Conservation (phyloP, 257 asterid species). For the Cruciata laevipes region DNA sequence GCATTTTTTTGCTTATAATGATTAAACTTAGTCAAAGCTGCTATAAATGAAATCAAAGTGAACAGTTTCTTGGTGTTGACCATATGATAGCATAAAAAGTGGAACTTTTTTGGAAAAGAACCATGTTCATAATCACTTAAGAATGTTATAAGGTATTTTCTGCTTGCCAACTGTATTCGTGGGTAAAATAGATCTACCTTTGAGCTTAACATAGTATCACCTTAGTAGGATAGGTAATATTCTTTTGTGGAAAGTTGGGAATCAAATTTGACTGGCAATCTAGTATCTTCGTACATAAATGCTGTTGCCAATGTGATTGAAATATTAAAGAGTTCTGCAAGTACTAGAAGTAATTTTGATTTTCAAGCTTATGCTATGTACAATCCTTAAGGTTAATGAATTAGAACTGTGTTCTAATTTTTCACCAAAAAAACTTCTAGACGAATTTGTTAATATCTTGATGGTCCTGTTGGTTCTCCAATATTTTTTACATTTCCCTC, state of each 20-base stretch:
- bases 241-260: neutral
- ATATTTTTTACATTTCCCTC: neutral
- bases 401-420: neutral
- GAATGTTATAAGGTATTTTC: neutral
- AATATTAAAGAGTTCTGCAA: neutral
- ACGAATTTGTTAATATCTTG: neutral
- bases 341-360: neutral
- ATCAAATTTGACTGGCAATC: neutral
- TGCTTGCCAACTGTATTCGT: neutral
- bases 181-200: neutral
- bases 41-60: neutral
- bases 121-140: too few relatives aligned
- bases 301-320: neutral
- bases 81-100: neutral
- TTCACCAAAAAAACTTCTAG: neutral
- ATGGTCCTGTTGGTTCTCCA: neutral
- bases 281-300: neutral
- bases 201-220: too few relatives aligned
- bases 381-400: neutral
- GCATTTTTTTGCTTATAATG: conserved; percentile 6
- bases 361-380: neutral
- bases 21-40: conserved; percentile 7
- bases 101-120: neutral
- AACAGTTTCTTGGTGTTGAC: neutral
- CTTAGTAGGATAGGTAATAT: neutral